Percentiles rank a stretch among this genome's conserved stretches.
phyloP scores from a whole-genome alignment of 305 asterid genomes.

The Petunia hybrid region DNA sequence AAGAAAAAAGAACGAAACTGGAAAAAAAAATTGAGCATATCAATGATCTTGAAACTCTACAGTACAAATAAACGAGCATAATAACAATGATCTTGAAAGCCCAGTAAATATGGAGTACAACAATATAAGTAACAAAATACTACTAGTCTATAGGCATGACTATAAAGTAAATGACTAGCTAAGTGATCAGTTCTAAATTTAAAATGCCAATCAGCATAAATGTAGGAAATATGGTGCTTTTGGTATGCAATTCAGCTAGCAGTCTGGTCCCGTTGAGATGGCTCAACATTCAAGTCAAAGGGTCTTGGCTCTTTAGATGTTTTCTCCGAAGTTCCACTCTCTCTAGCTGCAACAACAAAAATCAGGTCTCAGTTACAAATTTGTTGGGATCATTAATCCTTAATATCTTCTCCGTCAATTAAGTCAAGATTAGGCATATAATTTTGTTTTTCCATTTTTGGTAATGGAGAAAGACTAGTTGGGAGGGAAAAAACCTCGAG shows the following conservation, averaged over 20 bases:
- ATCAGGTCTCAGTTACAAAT: not conserved
- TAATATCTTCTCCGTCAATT: conserved; percentile 9
- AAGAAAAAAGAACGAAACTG: not conserved
- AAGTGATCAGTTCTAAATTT: not conserved
- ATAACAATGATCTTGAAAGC: not conserved
- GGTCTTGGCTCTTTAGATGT: conserved; percentile 30
- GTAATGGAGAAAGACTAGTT: conserved; percentile 3
- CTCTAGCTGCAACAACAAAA: conserved; percentile 33
- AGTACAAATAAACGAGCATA: not conserved
- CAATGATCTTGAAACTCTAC: not conserved
- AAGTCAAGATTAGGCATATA: not conserved
- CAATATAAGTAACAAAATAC: too few relatives aligned
- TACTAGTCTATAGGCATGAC: conserved; percentile 2
- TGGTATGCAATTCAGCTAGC: conserved; percentile 16
- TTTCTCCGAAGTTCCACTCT: not conserved
- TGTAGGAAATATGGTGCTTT: conserved; percentile 15
- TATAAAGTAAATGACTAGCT: not conserved
- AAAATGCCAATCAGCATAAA: conserved; percentile 7
- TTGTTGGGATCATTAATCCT: not conserved
- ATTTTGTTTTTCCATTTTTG: not conserved
- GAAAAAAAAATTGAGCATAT: not conserved
- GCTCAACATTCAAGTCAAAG: conserved; percentile 36
- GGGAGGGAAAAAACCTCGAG: conserved; percentile 23
- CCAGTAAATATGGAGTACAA: not conserved
- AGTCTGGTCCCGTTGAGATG: conserved; percentile 24